Percentiles rank a stretch among this genome's conserved stretches.
Evolutionary conservation across 208 protist species (phyloP).

Genomic region (Leishmania turanica): DNA sequence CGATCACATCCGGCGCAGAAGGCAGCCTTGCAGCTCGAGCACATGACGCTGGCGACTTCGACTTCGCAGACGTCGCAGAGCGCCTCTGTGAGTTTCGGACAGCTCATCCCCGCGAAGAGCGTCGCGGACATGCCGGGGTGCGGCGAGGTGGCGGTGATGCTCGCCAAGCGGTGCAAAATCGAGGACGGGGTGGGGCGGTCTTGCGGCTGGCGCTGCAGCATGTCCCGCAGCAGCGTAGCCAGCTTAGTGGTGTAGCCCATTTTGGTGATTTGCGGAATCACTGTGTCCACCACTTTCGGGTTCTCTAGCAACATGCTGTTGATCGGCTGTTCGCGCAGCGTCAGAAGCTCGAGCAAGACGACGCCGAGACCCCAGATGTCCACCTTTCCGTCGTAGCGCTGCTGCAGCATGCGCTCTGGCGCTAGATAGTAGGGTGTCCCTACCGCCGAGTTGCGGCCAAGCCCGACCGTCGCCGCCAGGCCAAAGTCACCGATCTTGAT

Average conservation of each 20-base stretch:
- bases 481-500: slow-evolving; percentile 93
- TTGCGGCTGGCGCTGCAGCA: slow-evolving; percentile 73
- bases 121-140: slow-evolving; percentile 36
- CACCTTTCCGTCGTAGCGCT: slow-evolving; percentile 85
- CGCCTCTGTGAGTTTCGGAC: slow-evolving; percentile 39
- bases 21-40: slow-evolving; percentile 43
- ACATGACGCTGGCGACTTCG: slow-evolving; percentile 43
- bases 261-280: slow-evolving; percentile 59
- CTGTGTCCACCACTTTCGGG: slow-evolving; percentile 41
- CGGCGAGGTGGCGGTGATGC: slow-evolving; percentile 37
- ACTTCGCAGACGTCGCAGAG: slow-evolving; percentile 79
- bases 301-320: slow-evolving; percentile 84
- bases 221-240: slow-evolving; percentile 58
- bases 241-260: slow-evolving; percentile 74
- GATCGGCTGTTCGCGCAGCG: slow-evolving; percentile 76
- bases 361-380: slow-evolving; percentile 89
- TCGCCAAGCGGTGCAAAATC: slow-evolving; percentile 49
- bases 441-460: slow-evolving; percentile 69
- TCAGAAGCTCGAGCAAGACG: slow-evolving; percentile 80
- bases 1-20: slow-evolving; percentile 72
- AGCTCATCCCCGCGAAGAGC: slow-evolving; percentile 58
- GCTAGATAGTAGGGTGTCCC: slow-evolving; percentile 93
- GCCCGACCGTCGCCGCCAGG: slow-evolving; percentile 67
- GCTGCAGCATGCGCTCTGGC: slow-evolving; percentile 88
- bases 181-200: slow-evolving; percentile 54